Evolutionary conservation across 148 eudicot species (phyloP), one percentile per base, ranked within the genome.

Genomic region (Cornus suecica): DNA sequence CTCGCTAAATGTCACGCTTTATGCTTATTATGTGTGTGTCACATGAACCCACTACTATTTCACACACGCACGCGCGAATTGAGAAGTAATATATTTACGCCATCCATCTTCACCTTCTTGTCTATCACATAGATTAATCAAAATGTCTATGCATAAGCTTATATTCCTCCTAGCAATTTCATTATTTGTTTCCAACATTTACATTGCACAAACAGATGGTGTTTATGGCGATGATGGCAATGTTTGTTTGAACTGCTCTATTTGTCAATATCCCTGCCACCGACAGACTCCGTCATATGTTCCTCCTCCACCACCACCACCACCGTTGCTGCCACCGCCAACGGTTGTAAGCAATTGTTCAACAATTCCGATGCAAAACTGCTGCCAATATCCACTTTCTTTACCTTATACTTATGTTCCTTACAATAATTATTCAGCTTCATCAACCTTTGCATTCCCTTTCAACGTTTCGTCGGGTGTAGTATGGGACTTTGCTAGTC

Each of bases 241-340:
- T 67, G 3, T 63, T 48, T 75, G 77, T 48, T 10, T 9, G 13
- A 65, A 65, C 78, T 32, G 72, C 62, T 4, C 71, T 0, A 8
- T 52, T 27, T 78, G 80, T 54, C 70, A 48, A 32, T 70, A 78
- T 52, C 51, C 71, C 0, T 78, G 80, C 69, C 69, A 77, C 2
- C 80, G 69, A 7, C 71, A 64, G 18, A 70, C 80, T 2, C 80
- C 80, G 22, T 10, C 65, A 10, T 58, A 76, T 13, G 68, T 25
- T 58, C 61, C 30, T 51, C 65, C 77, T 7, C 80, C 74, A 25
- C 74, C 74, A n/a, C 80, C 79, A 15, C 75, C 74, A 9, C 75
- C 75, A 23, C 25, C 51, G n/a, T n/a, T n/a, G 75, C 31, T 61
- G 22, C 68, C 79, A 14, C 69, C 80, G 29, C 11, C 51, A 0